Evolutionary conservation across 1,139 yeast species (phyloP), one percentile per base, ranked within the genome.

Genomic region (Geotrichum histeridarum): DNA sequence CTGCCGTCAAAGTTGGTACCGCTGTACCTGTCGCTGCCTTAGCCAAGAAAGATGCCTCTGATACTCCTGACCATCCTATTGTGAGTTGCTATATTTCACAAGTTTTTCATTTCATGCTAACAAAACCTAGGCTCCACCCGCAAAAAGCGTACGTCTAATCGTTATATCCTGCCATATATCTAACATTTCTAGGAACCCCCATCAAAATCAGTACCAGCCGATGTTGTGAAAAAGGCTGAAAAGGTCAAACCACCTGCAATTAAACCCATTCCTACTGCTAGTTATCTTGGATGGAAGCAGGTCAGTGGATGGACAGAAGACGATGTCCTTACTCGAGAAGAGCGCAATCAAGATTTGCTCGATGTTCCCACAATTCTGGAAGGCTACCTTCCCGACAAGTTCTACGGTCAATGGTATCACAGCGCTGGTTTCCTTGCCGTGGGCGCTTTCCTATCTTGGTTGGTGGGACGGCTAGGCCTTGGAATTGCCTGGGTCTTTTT

Each of bases 371-470:
- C 96, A 0, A 64, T 84, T 47, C 78, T 89, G 59, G 93, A 86
- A 63, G 77, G 79, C 57, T 80, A 83, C 64, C 73, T 91, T 53
- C 93, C 95, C 1, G 83, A 85, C 35, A 75, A 71, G 35, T 78
- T 81, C 11, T 88, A 86, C 64, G 99, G 99, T 54, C 97, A 93
- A 65, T 93, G 99, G 98, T 93, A 84, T 67, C 99, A 93, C 68
- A 84, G 86, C 59, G 83, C 86, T 14, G 96, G 80, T 0, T 77
- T 81, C 48, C 74, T 89, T 60, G 72, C 84, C 32, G 70, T 78
- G 7, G 87, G 86, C 1, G 90, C 85, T 0, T 66, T 85, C 12
- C 68, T 85, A 18, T 86, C 95, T 1, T 91, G 94, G 84, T 60
- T 84, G 8, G 68, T 87, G 48, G 99, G 98, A 14, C 80, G 85